Evolutionary conservation across 495 filamentous ascomycete species (phyloP).

Genomic region (Penicillium parvum): DNA sequence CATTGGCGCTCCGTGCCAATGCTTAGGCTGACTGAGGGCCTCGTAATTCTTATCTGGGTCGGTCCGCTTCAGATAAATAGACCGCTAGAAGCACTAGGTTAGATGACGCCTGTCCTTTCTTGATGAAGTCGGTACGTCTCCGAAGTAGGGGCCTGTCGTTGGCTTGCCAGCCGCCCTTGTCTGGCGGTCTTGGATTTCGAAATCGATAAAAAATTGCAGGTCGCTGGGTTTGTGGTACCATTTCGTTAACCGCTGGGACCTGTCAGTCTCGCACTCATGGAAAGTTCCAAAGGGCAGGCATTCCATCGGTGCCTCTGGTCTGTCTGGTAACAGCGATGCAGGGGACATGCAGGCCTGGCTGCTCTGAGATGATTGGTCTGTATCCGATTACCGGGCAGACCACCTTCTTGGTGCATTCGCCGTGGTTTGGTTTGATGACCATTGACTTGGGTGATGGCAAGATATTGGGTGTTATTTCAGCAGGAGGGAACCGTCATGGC

Average conservation of each 20-base stretch:
- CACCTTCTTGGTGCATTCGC: conserved; percentile 52
- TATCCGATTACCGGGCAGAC: conserved; percentile 54
- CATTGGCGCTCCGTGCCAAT: too few relatives aligned
- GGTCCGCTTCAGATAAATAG: too few relatives aligned
- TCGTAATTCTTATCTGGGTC: too few relatives aligned
- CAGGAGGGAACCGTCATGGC: conserved; percentile 39
- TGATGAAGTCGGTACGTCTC: too few relatives aligned
- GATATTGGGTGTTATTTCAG: conserved; percentile 41
- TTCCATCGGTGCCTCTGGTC: conserved; percentile 31
- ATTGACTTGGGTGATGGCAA: conserved; percentile 46
- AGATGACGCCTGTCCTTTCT: too few relatives aligned
- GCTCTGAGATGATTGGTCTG: conserved; percentile 56
- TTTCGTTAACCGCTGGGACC: conserved; percentile 58
- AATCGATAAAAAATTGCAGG: too few relatives aligned
- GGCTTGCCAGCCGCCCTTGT: too few relatives aligned
- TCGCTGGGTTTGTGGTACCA: too few relatives aligned
- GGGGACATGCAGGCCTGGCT: conserved; percentile 59
- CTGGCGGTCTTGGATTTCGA: too few relatives aligned
- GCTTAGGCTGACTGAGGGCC: too few relatives aligned
- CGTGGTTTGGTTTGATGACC: conserved; percentile 50
- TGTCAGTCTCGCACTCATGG: conserved; percentile 36
- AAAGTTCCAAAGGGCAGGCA: conserved; percentile 39
- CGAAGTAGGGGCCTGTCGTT: too few relatives aligned
- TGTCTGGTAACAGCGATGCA: conserved; percentile 57
- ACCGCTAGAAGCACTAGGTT: too few relatives aligned